Evolutionary conservation across 2,329 filamentous ascomycete species (phyloP), one percentile per base, ranked within the genome.

Genomic region (Diplodia scrobiculata): DNA sequence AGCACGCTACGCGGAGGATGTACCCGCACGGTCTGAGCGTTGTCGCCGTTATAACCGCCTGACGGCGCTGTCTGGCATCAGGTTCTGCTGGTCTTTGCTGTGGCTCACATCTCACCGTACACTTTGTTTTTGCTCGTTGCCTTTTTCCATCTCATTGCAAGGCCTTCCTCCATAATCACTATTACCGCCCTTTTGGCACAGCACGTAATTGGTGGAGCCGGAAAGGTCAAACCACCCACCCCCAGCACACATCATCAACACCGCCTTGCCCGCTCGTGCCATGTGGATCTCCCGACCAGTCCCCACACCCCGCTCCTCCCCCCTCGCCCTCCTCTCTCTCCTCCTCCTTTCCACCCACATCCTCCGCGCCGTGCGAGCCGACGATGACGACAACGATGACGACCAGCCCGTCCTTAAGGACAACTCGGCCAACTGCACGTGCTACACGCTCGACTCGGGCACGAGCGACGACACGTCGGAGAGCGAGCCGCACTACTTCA

Each of bases 361-460:
- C 52, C 9, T 66, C 41, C 21, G 13, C 48, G 17, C 9, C 13
- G 58, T 50, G 19, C 53, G 53, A 29, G 52, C 45, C 25, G 25
- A 29, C 27, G 63, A 38, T n/a, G 10, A 1, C 51, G 38, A 64
- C 45, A 41, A 48, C 53, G 25, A 21, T 51, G 47, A 51, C 29
- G 9, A 45, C 21, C 25, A 38, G 10, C 32, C 41, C 21, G n/a
- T 58, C 2, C 74, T 74, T 25, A 73, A 75, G 52, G 75, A 78
- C 67, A 76, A 75, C 67, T 73, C 68, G 1, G 63, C 70, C 36
- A 72, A 79, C 52, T 83, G 82, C 68, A 78, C 80, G 64, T 83
- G 82, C 73, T 84, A 82, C 67, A 74, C 79, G 9, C 76, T 83
- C 32, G 77, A 78, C 1, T 79, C 81, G 29, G 76, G 79, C 1